Conservation (phyloP, 2,329 filamentous ascomycete species). For the Penicillium brevicompactum region DNA sequence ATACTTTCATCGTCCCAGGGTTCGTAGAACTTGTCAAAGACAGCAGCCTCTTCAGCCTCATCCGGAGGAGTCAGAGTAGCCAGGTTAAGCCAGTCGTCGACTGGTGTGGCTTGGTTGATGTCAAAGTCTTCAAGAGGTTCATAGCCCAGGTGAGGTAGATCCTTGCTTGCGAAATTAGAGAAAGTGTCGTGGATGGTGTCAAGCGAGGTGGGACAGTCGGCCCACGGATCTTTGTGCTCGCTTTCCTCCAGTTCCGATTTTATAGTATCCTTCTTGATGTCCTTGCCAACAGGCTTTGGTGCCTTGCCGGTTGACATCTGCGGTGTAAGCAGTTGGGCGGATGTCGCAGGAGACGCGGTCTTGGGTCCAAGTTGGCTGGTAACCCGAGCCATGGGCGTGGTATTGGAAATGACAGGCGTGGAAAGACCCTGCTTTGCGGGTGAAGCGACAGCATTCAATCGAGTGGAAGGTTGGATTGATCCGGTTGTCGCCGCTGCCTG, state of each 20-base stretch:
- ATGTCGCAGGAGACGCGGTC: conserved; percentile 33
- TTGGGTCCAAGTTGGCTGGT: conserved; percentile 38
- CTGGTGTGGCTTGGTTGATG: conserved; percentile 28
- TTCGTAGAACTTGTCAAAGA: conserved; percentile 8
- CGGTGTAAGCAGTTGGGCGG: conserved; percentile 38
- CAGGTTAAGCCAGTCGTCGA: conserved; percentile 21
- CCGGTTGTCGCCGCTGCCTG: conserved; percentile 19
- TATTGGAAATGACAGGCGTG: conserved; percentile 32
- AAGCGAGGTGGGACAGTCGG: conserved; percentile 39
- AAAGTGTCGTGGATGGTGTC: conserved; percentile 43
- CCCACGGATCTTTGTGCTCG: conserved; percentile 38
- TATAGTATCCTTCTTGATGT: conserved; percentile 7
- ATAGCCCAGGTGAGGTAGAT: conserved; percentile 30
- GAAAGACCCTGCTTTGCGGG: conserved; percentile 31
- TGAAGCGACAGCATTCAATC: conserved; percentile 21
- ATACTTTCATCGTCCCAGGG: conserved; percentile 20
- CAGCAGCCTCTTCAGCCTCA: conserved; percentile 11
- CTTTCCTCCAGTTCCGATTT: conserved; percentile 9
- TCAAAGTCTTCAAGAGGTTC: conserved; percentile 43
- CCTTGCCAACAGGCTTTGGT: conserved; percentile 27
- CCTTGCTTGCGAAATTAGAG: conserved; percentile 32
- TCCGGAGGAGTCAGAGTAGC: conserved; percentile 42
- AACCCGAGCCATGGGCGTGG: conserved; percentile 37
- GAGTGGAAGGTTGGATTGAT: conserved; percentile 16
- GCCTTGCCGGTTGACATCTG: conserved; percentile 26